A percentile compares a stretch with the other conserved stretches of the same genome.
phyloP scores from a whole-genome alignment of 2,329 filamentous ascomycete species.

The Cladosporium velox region DNA sequence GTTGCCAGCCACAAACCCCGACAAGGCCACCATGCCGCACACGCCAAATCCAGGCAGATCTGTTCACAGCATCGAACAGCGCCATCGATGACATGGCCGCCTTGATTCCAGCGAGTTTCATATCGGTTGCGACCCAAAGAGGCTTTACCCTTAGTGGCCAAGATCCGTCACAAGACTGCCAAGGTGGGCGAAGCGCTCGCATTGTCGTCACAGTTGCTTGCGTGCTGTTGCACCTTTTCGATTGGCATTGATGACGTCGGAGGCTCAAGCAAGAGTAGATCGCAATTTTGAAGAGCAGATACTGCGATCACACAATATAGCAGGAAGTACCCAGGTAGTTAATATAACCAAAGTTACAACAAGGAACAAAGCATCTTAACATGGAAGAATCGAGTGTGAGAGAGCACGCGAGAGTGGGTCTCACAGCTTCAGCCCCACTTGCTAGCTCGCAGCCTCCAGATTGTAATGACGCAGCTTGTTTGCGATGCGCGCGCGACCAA shows the following conservation, averaged over 20 bases:
- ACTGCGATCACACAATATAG: neutral
- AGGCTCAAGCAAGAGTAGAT: neutral
- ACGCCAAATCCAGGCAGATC: neutral
- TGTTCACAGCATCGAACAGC: neutral
- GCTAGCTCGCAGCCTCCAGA: neutral
- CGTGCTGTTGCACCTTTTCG: neutral
- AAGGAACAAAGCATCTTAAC: neutral
- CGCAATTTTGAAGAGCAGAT: neutral
- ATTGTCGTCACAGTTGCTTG: conserved; percentile 6
- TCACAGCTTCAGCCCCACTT: neutral
- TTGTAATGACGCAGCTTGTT: conserved; percentile 6
- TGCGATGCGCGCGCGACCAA: conserved; percentile 1
- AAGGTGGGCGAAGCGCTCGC: conserved; percentile 13
- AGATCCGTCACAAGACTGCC: conserved; percentile 11
- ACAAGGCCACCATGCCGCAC: neutral
- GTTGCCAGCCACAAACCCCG: neutral
- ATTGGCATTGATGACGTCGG: neutral
- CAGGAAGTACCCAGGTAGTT: neutral
- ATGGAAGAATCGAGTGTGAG: neutral
- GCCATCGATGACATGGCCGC: conserved; percentile 10
- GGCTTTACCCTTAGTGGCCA: neutral
- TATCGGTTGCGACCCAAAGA: neutral
- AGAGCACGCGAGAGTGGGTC: conserved; percentile 5
- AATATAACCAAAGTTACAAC: neutral
- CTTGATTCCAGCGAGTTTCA: neutral